Evolutionary conservation across 1,284 basidiomycete genomes (phyloP), one percentile per base, ranked within the genome.

Genomic region (Mycosarcoma mackinlayi): DNA sequence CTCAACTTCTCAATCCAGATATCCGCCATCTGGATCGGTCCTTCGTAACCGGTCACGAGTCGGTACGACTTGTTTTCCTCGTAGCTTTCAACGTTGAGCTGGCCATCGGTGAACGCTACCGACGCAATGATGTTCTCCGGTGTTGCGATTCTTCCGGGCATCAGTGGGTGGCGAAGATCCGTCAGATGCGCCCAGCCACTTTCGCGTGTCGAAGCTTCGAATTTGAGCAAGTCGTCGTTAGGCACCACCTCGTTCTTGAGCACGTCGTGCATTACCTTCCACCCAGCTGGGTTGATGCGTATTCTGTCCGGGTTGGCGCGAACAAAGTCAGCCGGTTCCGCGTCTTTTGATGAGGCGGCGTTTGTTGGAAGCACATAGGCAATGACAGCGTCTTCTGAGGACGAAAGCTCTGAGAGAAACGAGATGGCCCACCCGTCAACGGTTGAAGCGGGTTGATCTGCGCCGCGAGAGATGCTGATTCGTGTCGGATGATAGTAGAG

Each of bases 161-260:
- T 79, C n/a, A 79, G 58, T 6, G 52, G 64, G 11, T 78, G 65
- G 8, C 80, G 60, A 7, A 55, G 53, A 55, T 82, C 79, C 42
- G 62, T 73, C 14, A 81, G 38, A 49, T 82, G 80, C 23, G 76
- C 76, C 75, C 76, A 82, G 4, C 80, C 80, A 27, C 73, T 74
- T 39, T 62, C 56, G 10, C 80, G 52, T 33, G 73, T 68, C 6
- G 58, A 38, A 0, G 80, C 80, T 40, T 82, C 80, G 33, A 76
- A 73, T 10, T 65, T 46, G 23, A 82, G 60, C 40, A 72, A 44
- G 11, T 72, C 73, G 45, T 82, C 80, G 27, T 76, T 31, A 7
- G 71, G 56, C 1, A 78, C 73, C 7, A 72, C 58, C 14, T 78
- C 53, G 35, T 59, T 57, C 47, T 75, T 64, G 27, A 82, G 72